Evolutionary conservation across 1,284 basidiomycete genomes (phyloP), one percentile per base, ranked within the genome.

Genomic region (Puccinia hordei): DNA sequence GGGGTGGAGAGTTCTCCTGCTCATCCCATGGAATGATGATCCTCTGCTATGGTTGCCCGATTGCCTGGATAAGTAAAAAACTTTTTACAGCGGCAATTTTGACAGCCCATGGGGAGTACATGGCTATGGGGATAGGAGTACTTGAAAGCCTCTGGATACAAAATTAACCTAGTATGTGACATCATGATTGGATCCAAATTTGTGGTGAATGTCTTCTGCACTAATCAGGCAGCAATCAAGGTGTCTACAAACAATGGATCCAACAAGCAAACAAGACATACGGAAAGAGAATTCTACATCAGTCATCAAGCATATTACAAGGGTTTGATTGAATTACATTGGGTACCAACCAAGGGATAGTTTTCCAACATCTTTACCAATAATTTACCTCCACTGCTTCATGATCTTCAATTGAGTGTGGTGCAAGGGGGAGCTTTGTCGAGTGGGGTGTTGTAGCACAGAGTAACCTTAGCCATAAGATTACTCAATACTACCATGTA

Each of bases 41-140:
- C 22, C 53, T 35, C n/a, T 55, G 17, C 35, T 51, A 2, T 22
- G 61, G 61, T 22, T 66, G 61, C n/a, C 59, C 74, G n/a, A 41
- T 77, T 35, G 44, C 61, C 9, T 77, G 74, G 74, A 27, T 24
- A 1, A 68, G 61, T 4, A 49, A 33, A 33, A 2, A 46, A 10
- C 46, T 65, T 1, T 30, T 33, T 0, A 53, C 33, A 4, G 44
- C 68, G 13, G 74, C 44, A 1, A 38, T 2, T 5, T 77, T 46
- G 3, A 77, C 74, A n/a, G 33, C 53, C 15, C 61, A 77, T n/a
- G 27, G 61, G 8, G 61, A 77, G 27, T 77, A 77, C 33, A 66
- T 77, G 61, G 61, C 63, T 0, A 17, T 77, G 17, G 59, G 61
- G 2, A n/a, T 49, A 5, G 74, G 59, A 19, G 63, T 38, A n/a